Conservation (phyloP, 225 moss, liverwort and hornwort species). For the Polytrichum commune region DNA sequence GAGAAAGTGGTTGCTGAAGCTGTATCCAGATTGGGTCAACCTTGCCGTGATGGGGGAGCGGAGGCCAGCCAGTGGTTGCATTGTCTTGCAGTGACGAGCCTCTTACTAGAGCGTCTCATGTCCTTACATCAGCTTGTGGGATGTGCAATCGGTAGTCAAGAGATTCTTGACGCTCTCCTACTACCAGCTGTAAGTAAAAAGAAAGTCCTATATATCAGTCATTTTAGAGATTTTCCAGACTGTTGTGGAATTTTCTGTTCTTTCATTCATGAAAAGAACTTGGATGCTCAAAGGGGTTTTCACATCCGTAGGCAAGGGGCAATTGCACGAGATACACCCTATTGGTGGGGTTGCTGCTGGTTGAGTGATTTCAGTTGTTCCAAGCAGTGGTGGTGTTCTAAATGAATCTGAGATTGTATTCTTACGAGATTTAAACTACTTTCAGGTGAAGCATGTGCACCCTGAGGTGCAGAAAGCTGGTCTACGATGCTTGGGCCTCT, state of each 20-base stretch:
- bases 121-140: constrained; percentile 67
- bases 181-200: constrained; percentile 67
- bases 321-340: no score
- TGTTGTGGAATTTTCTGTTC: no score
- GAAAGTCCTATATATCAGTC: no score
- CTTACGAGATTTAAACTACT: constrained; percentile 19
- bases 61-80: constrained; percentile 88
- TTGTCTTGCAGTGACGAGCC: constrained; percentile 77
- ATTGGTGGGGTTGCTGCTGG: no score
- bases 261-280: no score
- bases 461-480: constrained; percentile 82
- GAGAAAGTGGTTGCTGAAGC: constrained; percentile 70
- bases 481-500: constrained; percentile 83
- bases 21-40: constrained; percentile 69
- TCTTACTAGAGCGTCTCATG: constrained; percentile 65
- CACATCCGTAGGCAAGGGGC: no score
- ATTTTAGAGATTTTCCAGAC: no score
- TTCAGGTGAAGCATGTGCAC: constrained; percentile 78
- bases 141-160: constrained; percentile 72
- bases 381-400: no score
- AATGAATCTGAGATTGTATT: constrained; percentile 3
- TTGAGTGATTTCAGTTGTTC: no score
- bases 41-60: constrained; percentile 97
- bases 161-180: constrained; percentile 78
- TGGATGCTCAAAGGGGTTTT: no score